Percentiles rank a stretch among this genome's conserved stretches.
phyloP scores from a whole-genome alignment of 495 filamentous ascomycete species.

The Oleoguttula mirabilis region DNA sequence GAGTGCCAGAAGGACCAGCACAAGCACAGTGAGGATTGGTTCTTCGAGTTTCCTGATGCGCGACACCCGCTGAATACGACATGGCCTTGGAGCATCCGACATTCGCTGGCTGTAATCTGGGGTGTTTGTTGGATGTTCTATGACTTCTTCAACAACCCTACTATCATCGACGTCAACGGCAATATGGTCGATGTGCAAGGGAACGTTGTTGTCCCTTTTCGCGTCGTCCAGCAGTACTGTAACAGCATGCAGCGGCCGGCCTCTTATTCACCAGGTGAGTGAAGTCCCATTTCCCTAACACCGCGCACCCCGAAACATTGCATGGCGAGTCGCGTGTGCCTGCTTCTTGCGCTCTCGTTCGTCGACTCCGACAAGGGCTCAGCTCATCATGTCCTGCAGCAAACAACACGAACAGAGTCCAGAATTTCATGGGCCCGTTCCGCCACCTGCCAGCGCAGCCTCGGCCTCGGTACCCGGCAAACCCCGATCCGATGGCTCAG shows the following conservation, averaged over 20 bases:
- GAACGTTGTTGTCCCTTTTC: background rate
- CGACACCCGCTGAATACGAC: conserved; percentile 38
- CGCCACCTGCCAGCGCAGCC: no score
- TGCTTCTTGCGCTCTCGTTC: no score
- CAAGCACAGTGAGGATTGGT: conserved; percentile 19
- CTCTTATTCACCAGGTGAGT: conserved; percentile 4
- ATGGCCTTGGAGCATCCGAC: conserved; percentile 42
- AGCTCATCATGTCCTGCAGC: no score
- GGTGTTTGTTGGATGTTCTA: conserved; percentile 48
- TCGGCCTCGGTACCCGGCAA: no score
- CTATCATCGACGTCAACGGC: conserved; percentile 5
- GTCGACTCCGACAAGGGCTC: no score
- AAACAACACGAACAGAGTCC: no score
- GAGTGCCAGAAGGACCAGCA: conserved; percentile 14
- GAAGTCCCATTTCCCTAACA: no score
- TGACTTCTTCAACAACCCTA: conserved; percentile 9
- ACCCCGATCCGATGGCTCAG: no score
- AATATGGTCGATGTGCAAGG: conserved; percentile 7
- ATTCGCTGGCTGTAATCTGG: conserved; percentile 41
- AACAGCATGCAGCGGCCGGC: background rate
- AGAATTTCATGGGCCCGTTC: no score
- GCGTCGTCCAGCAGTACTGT: background rate
- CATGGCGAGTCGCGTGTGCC: no score
- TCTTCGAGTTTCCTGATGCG: conserved; percentile 30
- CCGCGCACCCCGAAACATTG: no score